Evolutionary conservation across 2,329 filamentous ascomycete genomes (phyloP).

Genomic region (Decorospora gaudefroyi): DNA sequence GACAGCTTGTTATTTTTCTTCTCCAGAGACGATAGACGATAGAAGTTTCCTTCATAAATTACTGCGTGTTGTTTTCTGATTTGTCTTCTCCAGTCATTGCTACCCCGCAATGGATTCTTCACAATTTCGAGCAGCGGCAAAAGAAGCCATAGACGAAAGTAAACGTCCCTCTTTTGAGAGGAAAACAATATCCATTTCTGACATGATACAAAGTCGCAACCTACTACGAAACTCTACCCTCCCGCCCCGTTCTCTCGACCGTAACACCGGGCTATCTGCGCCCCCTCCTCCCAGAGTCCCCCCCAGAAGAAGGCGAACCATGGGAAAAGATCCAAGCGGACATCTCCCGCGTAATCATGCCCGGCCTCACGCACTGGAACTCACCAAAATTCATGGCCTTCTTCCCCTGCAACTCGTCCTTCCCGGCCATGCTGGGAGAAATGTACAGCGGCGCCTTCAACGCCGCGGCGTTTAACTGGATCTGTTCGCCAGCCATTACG

Average conservation of each 20-base stretch:
- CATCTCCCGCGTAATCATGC: conserved; percentile 83
- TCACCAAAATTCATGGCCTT: conserved; percentile 93
- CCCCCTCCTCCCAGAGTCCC: conserved; percentile 71
- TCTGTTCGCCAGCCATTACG: conserved; percentile 88
- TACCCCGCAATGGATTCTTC: conserved; percentile 66
- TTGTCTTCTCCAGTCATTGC: background rate
- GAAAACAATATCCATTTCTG: background rate
- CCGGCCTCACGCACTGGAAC: conserved; percentile 93
- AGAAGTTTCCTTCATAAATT: background rate
- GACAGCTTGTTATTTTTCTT: too few relatives aligned
- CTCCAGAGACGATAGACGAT: background rate
- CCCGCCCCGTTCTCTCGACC: conserved; percentile 72
- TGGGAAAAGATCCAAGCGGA: conserved; percentile 83
- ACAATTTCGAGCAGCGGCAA: conserved; percentile 76
- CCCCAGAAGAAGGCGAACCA: conserved; percentile 68
- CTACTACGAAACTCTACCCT: conserved; percentile 77
- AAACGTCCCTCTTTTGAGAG: conserved; percentile 21
- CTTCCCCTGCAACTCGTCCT: conserved; percentile 82
- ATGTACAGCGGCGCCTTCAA: conserved; percentile 89
- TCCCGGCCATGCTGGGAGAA: conserved; percentile 85
- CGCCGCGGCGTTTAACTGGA: conserved; percentile 94
- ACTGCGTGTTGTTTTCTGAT: background rate
- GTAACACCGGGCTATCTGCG: conserved; percentile 85
- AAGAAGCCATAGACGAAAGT: conserved; percentile 83
- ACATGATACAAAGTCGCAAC: conserved; percentile 66